phyloP scores from a whole-genome alignment of 2,329 filamentous ascomycete genomes.

The Verticillium klebahnii region DNA sequence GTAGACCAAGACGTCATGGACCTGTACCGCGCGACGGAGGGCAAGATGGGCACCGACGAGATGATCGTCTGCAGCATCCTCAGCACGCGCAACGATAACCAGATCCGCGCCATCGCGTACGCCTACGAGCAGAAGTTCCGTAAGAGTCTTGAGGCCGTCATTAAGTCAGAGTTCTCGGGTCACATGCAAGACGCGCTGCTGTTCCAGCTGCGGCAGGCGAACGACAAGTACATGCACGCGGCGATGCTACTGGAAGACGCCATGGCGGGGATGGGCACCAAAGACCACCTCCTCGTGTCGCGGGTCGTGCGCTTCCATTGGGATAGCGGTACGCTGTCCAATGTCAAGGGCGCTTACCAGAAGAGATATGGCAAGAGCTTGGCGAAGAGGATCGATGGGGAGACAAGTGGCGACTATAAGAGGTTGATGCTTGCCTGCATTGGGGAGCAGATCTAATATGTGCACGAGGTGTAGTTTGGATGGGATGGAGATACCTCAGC shows the following conservation, averaged over 20 bases:
- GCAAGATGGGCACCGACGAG: conserved; percentile 67
- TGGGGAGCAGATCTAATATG: conserved; percentile 30
- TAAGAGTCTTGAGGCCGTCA: conserved; percentile 64
- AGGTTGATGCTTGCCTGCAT: conserved; percentile 68
- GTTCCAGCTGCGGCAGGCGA: conserved; percentile 70
- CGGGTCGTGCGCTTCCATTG: conserved; percentile 81
- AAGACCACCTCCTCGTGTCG: conserved; percentile 73
- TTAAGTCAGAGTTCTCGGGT: conserved; percentile 79
- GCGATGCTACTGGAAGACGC: conserved; percentile 76
- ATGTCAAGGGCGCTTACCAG: conserved; percentile 74
- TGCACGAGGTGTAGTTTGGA: not conserved
- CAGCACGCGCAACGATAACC: conserved; percentile 69
- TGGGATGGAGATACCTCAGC: not conserved
- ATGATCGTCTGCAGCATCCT: conserved; percentile 76
- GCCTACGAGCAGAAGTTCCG: conserved; percentile 72
- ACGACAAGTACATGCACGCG: conserved; percentile 80
- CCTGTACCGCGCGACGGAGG: conserved; percentile 74
- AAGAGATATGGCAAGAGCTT: conserved; percentile 66
- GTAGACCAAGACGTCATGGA: conserved; percentile 73
- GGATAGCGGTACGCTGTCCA: conserved; percentile 69
- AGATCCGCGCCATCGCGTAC: conserved; percentile 76
- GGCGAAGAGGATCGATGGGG: conserved; percentile 65
- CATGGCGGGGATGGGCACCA: conserved; percentile 85
- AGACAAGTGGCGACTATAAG: conserved; percentile 83
- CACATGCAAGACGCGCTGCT: conserved; percentile 87